phyloP scores from a whole-genome alignment of 2,329 filamentous ascomycete species.

The Colletotrichum somersetense region DNA sequence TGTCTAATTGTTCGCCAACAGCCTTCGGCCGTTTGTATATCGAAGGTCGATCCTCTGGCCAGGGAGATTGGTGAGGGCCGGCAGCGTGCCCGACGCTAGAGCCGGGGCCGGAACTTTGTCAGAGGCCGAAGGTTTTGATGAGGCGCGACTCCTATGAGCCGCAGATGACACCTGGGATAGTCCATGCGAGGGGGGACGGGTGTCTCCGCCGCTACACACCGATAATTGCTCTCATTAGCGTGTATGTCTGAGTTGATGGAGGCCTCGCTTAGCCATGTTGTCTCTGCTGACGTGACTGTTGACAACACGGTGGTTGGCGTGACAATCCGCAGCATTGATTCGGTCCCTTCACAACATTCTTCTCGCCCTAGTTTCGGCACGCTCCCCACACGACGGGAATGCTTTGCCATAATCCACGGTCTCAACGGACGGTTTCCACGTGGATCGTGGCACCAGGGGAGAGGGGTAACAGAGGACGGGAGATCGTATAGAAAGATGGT shows the following conservation, averaged over 20 bases:
- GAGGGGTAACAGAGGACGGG: too few relatives aligned
- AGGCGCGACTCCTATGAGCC: background rate
- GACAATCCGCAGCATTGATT: background rate
- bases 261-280: background rate
- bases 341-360: background rate
- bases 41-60: too few relatives aligned
- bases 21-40: background rate
- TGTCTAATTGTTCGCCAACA: background rate
- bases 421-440: too few relatives aligned
- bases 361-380: background rate
- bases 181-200: background rate
- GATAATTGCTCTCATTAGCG: background rate
- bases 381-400: background rate
- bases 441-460: background rate
- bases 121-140: background rate
- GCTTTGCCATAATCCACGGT: background rate
- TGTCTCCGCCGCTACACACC: too few relatives aligned
- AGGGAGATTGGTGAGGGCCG: too few relatives aligned
- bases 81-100: background rate
- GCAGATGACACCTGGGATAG: too few relatives aligned
- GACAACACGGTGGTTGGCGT: background rate
- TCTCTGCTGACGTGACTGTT: background rate
- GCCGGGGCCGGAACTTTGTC: slow-evolving; percentile 8
- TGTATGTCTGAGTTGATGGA: background rate
- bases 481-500: background rate